These are phyloP conservation scores for Dittrichia graveolens DNA, from an alignment of 129 eudicot species.

Conservation along the genomic window DNA sequence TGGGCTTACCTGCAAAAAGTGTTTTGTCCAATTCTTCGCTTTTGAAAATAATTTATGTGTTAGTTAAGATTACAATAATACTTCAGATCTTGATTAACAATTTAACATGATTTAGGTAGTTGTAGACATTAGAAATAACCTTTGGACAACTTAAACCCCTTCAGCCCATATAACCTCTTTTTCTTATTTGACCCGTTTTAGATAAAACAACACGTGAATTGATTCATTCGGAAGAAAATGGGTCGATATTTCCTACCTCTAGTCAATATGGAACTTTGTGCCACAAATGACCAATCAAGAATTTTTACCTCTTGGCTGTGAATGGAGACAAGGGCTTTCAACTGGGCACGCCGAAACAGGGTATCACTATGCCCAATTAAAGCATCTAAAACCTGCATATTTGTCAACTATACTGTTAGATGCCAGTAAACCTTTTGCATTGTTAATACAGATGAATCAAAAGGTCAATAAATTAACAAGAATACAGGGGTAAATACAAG, in stretches of 20 bases:
- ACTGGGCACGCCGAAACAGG: constrained; percentile 86
- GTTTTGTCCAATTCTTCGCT: background rate
- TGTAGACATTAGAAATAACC: background rate
- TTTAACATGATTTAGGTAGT: background rate
- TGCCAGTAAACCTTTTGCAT: constrained; percentile 6
- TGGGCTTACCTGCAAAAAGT: background rate
- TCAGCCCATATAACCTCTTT: background rate
- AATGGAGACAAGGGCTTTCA: constrained; percentile 94
- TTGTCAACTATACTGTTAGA: constrained; percentile 18
- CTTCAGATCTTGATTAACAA: background rate
- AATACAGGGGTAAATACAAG: background rate
- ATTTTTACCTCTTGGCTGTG: constrained; percentile 86
- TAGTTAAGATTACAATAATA: background rate
- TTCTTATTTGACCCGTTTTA: background rate
- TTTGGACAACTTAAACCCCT: too few relatives aligned
- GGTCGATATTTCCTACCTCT: background rate
- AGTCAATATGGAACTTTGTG: constrained; percentile 2
- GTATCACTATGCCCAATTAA: constrained; percentile 79
- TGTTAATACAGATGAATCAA: background rate
- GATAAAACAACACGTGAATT: background rate
- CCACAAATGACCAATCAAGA: constrained; percentile 10
- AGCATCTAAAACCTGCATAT: constrained; percentile 74
- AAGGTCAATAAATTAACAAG: background rate
- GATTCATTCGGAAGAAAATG: background rate
- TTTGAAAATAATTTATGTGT: background rate